Conservation (phyloP, 768 basidiomycete species). For the Agaricus sinodeliciosus region DNA sequence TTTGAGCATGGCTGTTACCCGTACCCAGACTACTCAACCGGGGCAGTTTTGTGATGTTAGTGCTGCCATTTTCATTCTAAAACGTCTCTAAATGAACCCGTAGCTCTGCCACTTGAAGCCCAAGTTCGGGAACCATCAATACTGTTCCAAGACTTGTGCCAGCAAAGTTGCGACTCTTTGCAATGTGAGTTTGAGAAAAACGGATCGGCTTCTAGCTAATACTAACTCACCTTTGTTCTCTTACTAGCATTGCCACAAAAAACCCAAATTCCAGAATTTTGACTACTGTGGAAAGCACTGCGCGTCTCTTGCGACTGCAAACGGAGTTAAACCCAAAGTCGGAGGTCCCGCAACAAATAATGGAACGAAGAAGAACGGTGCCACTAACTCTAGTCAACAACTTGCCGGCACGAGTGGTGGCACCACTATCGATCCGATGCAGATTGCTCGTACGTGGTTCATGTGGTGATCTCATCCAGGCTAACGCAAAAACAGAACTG, state of each 20-base stretch:
- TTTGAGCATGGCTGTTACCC: conserved; percentile 23
- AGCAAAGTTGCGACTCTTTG: conserved; percentile 37
- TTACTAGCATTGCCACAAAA: conserved; percentile 47
- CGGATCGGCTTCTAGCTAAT: neutral
- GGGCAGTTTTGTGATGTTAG: conserved; percentile 35
- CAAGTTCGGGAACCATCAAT: conserved; percentile 36
- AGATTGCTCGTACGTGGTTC: conserved; percentile 31
- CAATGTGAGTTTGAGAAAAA: conserved; percentile 26
- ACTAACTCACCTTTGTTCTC: neutral
- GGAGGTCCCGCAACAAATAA: conserved; percentile 13
- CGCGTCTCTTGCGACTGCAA: conserved; percentile 37
- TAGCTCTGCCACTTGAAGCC: conserved; percentile 49
- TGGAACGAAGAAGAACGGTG: conserved; percentile 11
- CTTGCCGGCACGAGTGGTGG: conserved; percentile 12
- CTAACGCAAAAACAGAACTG: conserved; percentile 24
- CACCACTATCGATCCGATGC: conserved; percentile 29
- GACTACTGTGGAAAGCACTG: conserved; percentile 64
- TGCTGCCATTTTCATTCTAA: neutral
- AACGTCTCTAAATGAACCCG: conserved; percentile 4
- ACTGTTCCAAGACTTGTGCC: conserved; percentile 52
- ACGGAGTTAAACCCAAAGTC: conserved; percentile 14
- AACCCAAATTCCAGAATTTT: conserved; percentile 52
- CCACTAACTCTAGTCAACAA: conserved; percentile 13
- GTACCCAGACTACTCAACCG: conserved; percentile 17
- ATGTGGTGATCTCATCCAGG: neutral